Percentiles rank a stretch among this genome's conserved stretches.
Conservation (phyloP, 306 rosid species). For the Trifolium pratense region DNA sequence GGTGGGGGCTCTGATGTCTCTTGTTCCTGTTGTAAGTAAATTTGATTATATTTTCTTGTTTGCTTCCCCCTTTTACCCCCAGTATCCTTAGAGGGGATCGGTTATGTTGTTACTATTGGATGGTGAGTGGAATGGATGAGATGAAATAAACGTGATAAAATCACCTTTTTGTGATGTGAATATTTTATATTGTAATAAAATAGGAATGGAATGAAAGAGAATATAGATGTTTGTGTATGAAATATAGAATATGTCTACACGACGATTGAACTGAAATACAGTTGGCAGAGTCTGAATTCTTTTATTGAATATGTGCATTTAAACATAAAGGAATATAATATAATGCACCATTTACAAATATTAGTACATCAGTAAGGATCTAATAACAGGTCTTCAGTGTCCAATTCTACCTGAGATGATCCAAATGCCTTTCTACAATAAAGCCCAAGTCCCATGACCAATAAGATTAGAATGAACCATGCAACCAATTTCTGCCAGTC, state of each 20-base stretch:
- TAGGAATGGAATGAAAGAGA: background rate
- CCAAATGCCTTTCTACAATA: conserved; percentile 44
- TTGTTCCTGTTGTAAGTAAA: conserved; percentile 67
- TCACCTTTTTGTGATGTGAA: conserved; percentile 4
- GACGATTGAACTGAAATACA: conserved; percentile 7
- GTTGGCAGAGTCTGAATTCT: conserved; percentile 26
- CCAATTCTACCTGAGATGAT: conserved; percentile 32
- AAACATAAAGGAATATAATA: conserved; percentile 4
- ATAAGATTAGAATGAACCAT: conserved; percentile 42
- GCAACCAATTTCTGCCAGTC: conserved; percentile 51
- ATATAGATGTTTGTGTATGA: conserved; percentile 12
- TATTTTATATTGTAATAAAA: conserved; percentile 2
- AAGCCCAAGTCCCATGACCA: conserved; percentile 48
- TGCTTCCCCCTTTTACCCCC: conserved; percentile 10
- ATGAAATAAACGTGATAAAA: conserved; percentile 6
- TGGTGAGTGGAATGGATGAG: conserved; percentile 1
- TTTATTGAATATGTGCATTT: conserved; percentile 38
- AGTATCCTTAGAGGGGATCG: background rate
- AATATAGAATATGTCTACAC: background rate
- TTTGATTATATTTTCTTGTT: conserved; percentile 3
- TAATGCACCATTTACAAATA: background rate
- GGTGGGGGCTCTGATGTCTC: conserved; percentile 45
- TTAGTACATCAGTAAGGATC: conserved; percentile 7
- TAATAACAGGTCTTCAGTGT: conserved; percentile 39
- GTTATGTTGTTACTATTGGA: conserved; percentile 9